Evolutionary conservation across 2,329 filamentous ascomycete genomes (phyloP).

Genomic region (Plectosphaerella plurivora): DNA sequence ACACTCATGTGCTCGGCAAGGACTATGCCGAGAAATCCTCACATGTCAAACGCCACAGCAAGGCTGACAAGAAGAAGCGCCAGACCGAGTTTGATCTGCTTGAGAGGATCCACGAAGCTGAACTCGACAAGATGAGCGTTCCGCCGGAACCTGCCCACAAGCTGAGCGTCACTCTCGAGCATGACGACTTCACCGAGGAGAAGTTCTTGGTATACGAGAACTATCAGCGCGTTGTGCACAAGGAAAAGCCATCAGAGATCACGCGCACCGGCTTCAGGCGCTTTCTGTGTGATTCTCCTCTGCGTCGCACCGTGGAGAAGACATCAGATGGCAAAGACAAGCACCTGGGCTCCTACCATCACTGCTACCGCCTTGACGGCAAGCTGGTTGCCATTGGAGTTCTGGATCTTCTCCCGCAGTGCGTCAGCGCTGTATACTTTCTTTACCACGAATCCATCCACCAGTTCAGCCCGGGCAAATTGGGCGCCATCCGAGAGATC

Average conservation of each 20-base stretch:
- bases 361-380: constrained; percentile 76
- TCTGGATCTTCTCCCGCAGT: constrained; percentile 70
- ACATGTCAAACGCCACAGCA: constrained; percentile 61
- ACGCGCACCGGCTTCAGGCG: constrained; percentile 58
- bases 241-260: constrained; percentile 58
- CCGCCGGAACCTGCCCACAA: constrained; percentile 62
- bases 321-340: constrained; percentile 45
- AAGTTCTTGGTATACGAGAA: constrained; percentile 70
- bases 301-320: constrained; percentile 42
- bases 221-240: constrained; percentile 71
- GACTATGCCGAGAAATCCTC: constrained; percentile 61
- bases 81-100: constrained; percentile 64
- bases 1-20: constrained; percentile 65
- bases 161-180: constrained; percentile 66
- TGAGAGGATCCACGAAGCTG: constrained; percentile 65
- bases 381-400: constrained; percentile 72
- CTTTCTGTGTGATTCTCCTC: constrained; percentile 70
- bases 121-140: constrained; percentile 47
- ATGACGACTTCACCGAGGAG: constrained; percentile 67
- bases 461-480: constrained; percentile 66
- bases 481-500: constrained; percentile 71
- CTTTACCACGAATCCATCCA: constrained; percentile 74
- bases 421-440: constrained; percentile 80
- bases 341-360: constrained; percentile 69
- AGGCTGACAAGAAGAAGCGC: constrained; percentile 58